Percentiles rank a stretch among this genome's conserved stretches.
Evolutionary conservation across 495 filamentous ascomycete species (phyloP).

Genomic region (Amphirosellinia nigrospora): DNA sequence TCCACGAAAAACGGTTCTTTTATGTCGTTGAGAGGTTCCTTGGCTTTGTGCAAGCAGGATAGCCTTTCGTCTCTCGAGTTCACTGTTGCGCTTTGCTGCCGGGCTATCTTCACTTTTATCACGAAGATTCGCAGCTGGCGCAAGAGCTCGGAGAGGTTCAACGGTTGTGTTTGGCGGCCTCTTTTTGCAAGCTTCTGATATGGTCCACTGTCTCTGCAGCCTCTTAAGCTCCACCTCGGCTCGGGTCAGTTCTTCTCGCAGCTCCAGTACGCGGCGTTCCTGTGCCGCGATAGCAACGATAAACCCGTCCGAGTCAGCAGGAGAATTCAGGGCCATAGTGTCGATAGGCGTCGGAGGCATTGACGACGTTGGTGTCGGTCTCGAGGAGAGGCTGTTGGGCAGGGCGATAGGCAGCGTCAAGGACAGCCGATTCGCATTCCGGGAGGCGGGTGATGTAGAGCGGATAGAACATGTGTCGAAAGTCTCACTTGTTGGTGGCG

Average conservation of each 20-base stretch:
- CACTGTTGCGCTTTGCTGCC: constrained; percentile 46
- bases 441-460: constrained; percentile 60
- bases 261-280: constrained; percentile 89
- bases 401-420: constrained; percentile 74
- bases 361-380: constrained; percentile 51
- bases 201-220: constrained; percentile 82
- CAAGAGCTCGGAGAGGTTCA: constrained; percentile 56
- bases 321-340: constrained; percentile 50
- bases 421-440: constrained; percentile 77
- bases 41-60: constrained; percentile 67
- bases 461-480: constrained; percentile 58
- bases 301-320: constrained; percentile 74
- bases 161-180: constrained; percentile 66
- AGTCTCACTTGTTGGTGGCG: constrained; percentile 33
- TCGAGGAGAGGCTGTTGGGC: constrained; percentile 47
- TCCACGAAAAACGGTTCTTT: constrained; percentile 57
- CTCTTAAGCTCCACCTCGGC: constrained; percentile 78
- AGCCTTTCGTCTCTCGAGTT: constrained; percentile 67
- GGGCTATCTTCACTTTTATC: constrained; percentile 43
- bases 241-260: constrained; percentile 82
- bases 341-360: constrained; percentile 57
- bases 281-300: constrained; percentile 89
- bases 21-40: constrained; percentile 42
- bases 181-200: constrained; percentile 80
- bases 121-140: constrained; percentile 30